phyloP scores from a whole-genome alignment of 352 stramenopile genomes.

The Globisporangium uncinulatum region DNA sequence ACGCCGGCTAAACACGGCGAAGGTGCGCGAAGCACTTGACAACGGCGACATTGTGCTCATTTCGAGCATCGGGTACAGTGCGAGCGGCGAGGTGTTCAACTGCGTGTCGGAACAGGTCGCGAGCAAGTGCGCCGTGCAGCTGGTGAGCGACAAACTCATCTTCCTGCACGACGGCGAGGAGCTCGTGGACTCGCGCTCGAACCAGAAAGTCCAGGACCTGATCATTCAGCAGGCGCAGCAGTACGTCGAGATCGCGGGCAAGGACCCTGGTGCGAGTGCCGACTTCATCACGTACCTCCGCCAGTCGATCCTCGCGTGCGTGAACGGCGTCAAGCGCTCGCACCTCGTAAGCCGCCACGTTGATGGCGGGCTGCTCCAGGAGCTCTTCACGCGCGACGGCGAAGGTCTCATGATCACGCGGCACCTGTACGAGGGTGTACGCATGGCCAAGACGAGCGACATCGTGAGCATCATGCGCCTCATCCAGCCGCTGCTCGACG shows the following conservation, averaged over 20 bases:
- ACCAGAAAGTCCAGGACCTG: conserved; percentile 72
- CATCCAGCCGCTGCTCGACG: conserved; percentile 84
- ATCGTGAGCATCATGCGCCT: conserved; percentile 88
- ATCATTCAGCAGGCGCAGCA: conserved; percentile 79
- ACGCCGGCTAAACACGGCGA: conserved; percentile 88
- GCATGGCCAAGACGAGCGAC: conserved; percentile 88
- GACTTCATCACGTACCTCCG: conserved; percentile 84
- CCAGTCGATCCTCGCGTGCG: conserved; percentile 77
- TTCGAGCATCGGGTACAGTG: conserved; percentile 94
- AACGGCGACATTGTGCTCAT: conserved; percentile 95
- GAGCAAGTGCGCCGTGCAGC: conserved; percentile 80
- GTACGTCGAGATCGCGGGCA: conserved; percentile 62
- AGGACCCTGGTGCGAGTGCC: conserved; percentile 43
- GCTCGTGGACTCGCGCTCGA: conserved; percentile 76
- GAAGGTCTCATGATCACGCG: conserved; percentile 95
- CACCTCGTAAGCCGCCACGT: conserved; percentile 85
- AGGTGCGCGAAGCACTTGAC: conserved; percentile 90
- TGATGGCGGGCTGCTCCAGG: conserved; percentile 90
- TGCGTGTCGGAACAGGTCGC: conserved; percentile 87
- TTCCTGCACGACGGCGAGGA: conserved; percentile 88
- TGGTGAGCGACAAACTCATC: conserved; percentile 84
- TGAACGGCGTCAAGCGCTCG: conserved; percentile 80
- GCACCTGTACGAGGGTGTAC: conserved; percentile 96
- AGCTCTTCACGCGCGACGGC: conserved; percentile 98
- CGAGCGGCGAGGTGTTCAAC: conserved; percentile 92